These are phyloP conservation scores for Suillus placidus DNA, from an alignment of 768 basidiomycete species.

Conservation along the genomic window DNA sequence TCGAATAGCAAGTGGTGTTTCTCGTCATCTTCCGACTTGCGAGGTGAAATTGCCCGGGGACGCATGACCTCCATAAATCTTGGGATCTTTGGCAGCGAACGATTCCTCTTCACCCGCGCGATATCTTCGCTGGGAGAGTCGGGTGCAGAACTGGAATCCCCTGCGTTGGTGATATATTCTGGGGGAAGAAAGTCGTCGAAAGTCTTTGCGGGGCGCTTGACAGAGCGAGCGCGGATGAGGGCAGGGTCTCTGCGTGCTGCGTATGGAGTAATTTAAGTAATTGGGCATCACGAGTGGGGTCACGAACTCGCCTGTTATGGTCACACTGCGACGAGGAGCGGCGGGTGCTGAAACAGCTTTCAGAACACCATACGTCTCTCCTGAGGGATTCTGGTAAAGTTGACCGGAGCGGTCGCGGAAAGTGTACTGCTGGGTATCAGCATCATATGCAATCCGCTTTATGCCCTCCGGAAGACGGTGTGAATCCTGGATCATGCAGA, in stretches of 20 bases:
- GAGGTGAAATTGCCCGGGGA: constrained; percentile 22
- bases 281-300: constrained; percentile 23
- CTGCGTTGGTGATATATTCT: constrained; percentile 44
- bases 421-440: constrained; percentile 52
- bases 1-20: constrained; percentile 25
- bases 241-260: constrained; percentile 31
- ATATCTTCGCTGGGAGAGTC: constrained; percentile 22
- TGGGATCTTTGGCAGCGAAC: constrained; percentile 44
- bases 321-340: constrained; percentile 29
- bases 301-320: constrained; percentile 26
- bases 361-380: constrained; percentile 48
- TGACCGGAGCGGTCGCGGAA: constrained; percentile 50
- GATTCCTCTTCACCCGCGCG: constrained; percentile 35
- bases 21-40: constrained; percentile 22
- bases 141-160: constrained; percentile 11
- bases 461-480: constrained; percentile 45
- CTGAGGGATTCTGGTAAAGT: constrained; percentile 48
- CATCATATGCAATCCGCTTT: constrained; percentile 54
- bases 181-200: constrained; percentile 53
- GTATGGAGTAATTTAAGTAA: neutral
- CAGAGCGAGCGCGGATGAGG: constrained; percentile 22
- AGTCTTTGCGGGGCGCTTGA: constrained; percentile 32
- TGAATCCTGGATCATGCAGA: constrained; percentile 31
- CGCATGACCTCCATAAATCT: constrained; percentile 36
- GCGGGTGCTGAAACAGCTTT: constrained; percentile 34